Evolutionary conservation across 2,329 filamentous ascomycete genomes (phyloP).

Genomic region (Raffaelea deltoideospora): DNA sequence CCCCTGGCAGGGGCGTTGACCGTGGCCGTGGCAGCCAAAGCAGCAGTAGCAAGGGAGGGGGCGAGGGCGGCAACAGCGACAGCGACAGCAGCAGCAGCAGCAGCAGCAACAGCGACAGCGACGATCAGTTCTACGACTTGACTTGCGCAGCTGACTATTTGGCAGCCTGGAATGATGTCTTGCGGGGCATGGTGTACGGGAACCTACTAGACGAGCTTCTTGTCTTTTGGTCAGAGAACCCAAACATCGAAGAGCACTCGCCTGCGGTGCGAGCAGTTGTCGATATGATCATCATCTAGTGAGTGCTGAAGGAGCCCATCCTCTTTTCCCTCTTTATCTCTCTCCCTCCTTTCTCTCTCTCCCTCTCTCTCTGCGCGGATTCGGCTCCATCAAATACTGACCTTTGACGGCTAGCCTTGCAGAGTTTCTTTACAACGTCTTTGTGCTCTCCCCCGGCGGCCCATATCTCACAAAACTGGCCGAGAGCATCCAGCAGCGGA

Average conservation of each 20-base stretch:
- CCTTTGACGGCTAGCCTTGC: slow-evolving; percentile 45
- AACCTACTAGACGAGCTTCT: slow-evolving; percentile 51
- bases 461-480: slow-evolving; percentile 58
- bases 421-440: slow-evolving; percentile 57
- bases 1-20: slow-evolving; percentile 5
- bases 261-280: slow-evolving; percentile 46
- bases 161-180: slow-evolving; percentile 50
- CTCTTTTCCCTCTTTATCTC: background rate
- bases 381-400: slow-evolving; percentile 2
- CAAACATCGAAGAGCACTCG: slow-evolving; percentile 49
- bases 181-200: slow-evolving; percentile 54
- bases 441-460: slow-evolving; percentile 60
- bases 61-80: background rate
- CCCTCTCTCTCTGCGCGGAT: background rate
- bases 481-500: slow-evolving; percentile 52
- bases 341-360: background rate
- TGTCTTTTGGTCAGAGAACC: slow-evolving; percentile 40
- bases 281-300: slow-evolving; percentile 57
- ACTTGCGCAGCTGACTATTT: slow-evolving; percentile 43
- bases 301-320: slow-evolving; percentile 4
- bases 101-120: background rate
- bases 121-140: slow-evolving; percentile 33
- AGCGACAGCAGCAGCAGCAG: background rate
- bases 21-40: background rate
- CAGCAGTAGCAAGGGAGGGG: background rate